Base-by-base conservation (phyloP, 1,284 basidiomycete genomes). In the Psilocybe mexicana region DNA sequence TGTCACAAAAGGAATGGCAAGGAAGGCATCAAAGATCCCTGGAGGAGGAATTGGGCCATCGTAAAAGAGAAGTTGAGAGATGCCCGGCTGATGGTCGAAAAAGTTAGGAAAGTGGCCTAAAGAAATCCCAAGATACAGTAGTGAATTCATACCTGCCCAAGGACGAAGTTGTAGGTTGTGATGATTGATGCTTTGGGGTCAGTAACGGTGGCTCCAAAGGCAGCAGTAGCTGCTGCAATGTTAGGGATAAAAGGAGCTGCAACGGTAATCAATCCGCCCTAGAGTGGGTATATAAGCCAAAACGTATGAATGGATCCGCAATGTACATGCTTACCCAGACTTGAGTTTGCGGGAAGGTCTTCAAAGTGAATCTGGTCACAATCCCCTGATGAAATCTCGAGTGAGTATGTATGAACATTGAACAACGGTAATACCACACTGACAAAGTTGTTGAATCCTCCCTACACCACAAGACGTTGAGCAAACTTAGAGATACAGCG, bases 111-210 rank as follows among this genome's bases (percentile, higher is more conserved):
- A 33, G 30, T 33, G n/a, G n/a, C 8, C 7, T 11, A 26, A 35
- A 52, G 10, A 23, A 38, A 45, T 59, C 25, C 2, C n/a, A 6
- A 18, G 43, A n/a, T 24, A 14, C 12, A 25, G 6, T 42, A 30
- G 24, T 50, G 10, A 47, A 2, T 33, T 54, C 67, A 38, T 57
- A 80, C 82, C 64, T 72, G 46, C 7, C 77, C 79, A 5, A 74
- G 59, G 2, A 78, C n/a, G 54, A 75, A 80, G 58, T 80, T 82
- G 56, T 81, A 85, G 0, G 83, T 76, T 0, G 80, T 75, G 43
- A 88, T 78, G n/a, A 85, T 76, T 1, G 67, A 71, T 5, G 87
- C 88, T 68, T 87, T 88, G 0, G 83, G 83, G 63, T 87, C 85
- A 0, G 66, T 79, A 10, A 79, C 77, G 2, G 73, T 76, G 6